These are phyloP conservation scores for Chlorella vulgaris DNA, from an alignment of 139 green algal genomes.

Conservation along the genomic window DNA sequence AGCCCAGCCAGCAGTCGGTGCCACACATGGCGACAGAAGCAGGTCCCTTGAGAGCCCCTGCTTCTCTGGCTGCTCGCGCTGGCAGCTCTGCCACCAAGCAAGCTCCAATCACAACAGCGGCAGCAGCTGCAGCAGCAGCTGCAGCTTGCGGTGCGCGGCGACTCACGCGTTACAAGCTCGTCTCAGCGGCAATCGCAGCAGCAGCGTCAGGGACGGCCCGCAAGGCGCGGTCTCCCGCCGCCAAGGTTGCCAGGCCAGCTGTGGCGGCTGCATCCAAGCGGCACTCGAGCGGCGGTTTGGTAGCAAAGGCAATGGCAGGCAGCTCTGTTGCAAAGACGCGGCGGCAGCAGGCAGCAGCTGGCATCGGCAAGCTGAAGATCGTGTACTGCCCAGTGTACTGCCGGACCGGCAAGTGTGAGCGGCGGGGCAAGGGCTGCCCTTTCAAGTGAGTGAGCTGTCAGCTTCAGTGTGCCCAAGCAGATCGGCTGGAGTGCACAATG, in stretches of 20 bases:
- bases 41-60: too few species aligned
- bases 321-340: background rate
- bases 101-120: too few species aligned
- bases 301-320: background rate
- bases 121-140: background rate
- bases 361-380: background rate
- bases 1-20: slow-evolving; percentile 1
- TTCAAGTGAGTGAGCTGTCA: slow-evolving; percentile 14
- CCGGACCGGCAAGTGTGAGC: slow-evolving; percentile 34
- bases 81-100: too few species aligned
- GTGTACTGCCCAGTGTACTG: slow-evolving; percentile 49
- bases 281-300: too few species aligned
- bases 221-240: background rate
- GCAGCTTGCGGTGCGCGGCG: background rate
- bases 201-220: background rate
- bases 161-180: slow-evolving; percentile 6
- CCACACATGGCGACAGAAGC: too few species aligned
- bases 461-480: background rate
- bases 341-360: background rate
- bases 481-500: slow-evolving; percentile 35
- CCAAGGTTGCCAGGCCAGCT: background rate
- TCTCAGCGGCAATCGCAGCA: background rate
- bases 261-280: background rate
- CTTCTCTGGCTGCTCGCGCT: too few species aligned
- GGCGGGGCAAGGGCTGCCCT: slow-evolving; percentile 32